These are phyloP conservation scores for Lojkania enalia DNA, from an alignment of 2,329 filamentous ascomycete species.

Conservation along the genomic window DNA sequence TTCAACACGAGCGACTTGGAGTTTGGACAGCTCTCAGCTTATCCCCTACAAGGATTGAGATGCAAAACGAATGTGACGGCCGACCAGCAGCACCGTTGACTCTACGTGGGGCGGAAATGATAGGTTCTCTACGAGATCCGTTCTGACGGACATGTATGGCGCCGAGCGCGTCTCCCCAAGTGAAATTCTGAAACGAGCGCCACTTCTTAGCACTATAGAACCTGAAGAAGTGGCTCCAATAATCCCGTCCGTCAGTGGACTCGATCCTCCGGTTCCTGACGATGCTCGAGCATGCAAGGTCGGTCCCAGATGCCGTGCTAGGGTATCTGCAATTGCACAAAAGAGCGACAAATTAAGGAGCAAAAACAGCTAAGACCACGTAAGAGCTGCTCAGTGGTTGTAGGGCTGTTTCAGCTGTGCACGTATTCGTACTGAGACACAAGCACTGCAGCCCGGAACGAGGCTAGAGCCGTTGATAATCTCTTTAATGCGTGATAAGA, in stretches of 20 bases:
- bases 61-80: constrained; percentile 5
- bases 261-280: no score
- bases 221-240: no score
- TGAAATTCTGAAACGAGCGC: no score
- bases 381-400: not conserved
- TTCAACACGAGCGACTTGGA: not conserved
- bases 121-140: no score
- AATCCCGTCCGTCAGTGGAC: no score
- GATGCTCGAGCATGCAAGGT: no score
- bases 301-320: no score
- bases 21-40: not conserved
- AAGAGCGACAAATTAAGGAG: not conserved
- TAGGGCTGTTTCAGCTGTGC: constrained; percentile 30
- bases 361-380: not conserved
- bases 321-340: no score
- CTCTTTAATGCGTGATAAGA: constrained; percentile 22
- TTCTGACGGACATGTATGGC: no score
- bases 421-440: constrained; percentile 13
- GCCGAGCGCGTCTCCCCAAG: no score
- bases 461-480: constrained; percentile 33
- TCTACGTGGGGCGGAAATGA: no score
- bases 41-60: constrained; percentile 2
- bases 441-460: constrained; percentile 18
- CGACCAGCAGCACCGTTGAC: constrained; percentile 6
- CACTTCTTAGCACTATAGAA: no score